A percentile compares a stretch with the other conserved stretches of the same genome.
Conservation (phyloP, 2,329 filamentous ascomycete genomes). For the Zymoseptoria tritici region DNA sequence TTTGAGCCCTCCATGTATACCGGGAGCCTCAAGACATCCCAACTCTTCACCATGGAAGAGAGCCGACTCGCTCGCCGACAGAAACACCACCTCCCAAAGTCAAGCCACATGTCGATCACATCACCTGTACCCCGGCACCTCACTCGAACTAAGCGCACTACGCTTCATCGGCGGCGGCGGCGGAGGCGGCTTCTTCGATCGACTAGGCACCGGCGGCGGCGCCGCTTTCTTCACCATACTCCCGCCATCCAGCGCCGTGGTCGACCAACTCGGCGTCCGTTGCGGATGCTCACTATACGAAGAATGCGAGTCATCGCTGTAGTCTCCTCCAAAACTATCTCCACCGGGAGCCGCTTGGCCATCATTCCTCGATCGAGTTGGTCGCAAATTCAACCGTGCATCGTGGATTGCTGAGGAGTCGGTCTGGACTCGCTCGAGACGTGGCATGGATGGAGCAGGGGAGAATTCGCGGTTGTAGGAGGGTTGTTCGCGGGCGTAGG, state of each 20-base stretch:
- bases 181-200: slow-evolving; percentile 55
- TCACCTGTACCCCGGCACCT: slow-evolving; percentile 19
- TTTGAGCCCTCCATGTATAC: background rate
- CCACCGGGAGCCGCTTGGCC: slow-evolving; percentile 28
- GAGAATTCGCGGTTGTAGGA: slow-evolving; percentile 39
- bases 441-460: slow-evolving; percentile 36
- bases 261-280: slow-evolving; percentile 46
- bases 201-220: slow-evolving; percentile 50
- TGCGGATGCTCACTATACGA: slow-evolving; percentile 27
- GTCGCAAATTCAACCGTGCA: slow-evolving; percentile 42
- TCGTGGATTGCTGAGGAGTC: slow-evolving; percentile 46
- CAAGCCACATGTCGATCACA: background rate
- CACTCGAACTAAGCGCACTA: slow-evolving; percentile 39
- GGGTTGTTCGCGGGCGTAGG: background rate
- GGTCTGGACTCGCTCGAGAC: slow-evolving; percentile 47
- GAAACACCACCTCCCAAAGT: background rate
- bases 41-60: too few species aligned
- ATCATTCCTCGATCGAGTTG: slow-evolving; percentile 25
- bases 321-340: slow-evolving; percentile 47
- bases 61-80: too few species aligned
- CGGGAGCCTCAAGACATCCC: background rate
- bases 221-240: slow-evolving; percentile 50
- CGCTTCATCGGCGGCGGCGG: slow-evolving; percentile 59
- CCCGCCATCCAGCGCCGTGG: slow-evolving; percentile 9
- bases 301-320: slow-evolving; percentile 44